Percentiles rank a stretch among this genome's conserved stretches.
Evolutionary conservation across 768 basidiomycete genomes (phyloP).

Genomic region (Mycena crocata): DNA sequence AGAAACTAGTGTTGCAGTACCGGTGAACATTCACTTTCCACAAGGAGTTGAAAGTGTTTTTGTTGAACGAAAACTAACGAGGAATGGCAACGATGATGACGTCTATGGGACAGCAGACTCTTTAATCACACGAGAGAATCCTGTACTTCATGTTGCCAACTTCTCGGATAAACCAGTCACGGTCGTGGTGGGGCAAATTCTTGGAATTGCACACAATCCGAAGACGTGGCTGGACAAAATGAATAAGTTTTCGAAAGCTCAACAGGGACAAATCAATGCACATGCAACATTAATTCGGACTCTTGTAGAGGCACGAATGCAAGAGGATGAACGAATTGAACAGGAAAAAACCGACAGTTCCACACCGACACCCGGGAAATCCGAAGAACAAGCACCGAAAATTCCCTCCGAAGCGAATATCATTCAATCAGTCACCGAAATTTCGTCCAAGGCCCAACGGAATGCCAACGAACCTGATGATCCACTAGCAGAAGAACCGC

Average conservation of each 20-base stretch:
- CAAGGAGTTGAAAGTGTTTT: constrained; percentile 9
- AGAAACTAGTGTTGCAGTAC: constrained; percentile 30
- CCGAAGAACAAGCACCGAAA: no score
- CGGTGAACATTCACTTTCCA: constrained; percentile 12
- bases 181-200: constrained; percentile 26
- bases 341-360: no score
- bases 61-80: constrained; percentile 27
- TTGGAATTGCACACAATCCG: constrained; percentile 26
- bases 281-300: neutral
- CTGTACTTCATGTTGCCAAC: constrained; percentile 18
- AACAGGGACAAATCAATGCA: constrained; percentile 9
- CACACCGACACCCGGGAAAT: no score
- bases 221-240: constrained; percentile 31
- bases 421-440: no score
- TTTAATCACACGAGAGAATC: constrained; percentile 22
- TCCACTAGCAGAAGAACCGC: neutral
- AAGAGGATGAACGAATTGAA: neutral
- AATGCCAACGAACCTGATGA: neutral
- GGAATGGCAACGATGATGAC: constrained; percentile 12
- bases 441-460: neutral
- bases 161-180: constrained; percentile 20
- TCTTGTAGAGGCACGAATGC: neutral
- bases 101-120: constrained; percentile 30
- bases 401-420: neutral
- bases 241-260: constrained; percentile 8